Base-by-base conservation (phyloP, 1,284 basidiomycete species). In the Irpex lacteus region DNA sequence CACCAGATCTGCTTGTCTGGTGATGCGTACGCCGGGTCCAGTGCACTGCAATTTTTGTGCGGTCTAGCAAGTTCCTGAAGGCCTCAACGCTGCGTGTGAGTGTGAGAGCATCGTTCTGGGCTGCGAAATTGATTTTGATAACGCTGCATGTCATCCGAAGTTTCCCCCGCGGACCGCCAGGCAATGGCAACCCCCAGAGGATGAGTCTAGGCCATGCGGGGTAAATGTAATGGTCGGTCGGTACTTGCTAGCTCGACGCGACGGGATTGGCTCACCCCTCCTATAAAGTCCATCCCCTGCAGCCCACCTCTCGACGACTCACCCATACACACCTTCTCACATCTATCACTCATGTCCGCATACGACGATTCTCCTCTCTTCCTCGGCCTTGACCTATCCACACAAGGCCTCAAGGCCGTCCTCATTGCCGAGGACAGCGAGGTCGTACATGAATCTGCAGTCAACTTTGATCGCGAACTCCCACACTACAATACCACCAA, bases 301-400 rank as follows among this genome's bases (percentile, higher is more conserved):
- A 36, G 13, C 57, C 9, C 61, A 18, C 37, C 36, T 13, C 36
- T 40, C 13, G 54, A 56, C 44, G 36, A 26, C 57, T 36, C 40
- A n/a, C 56, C 62, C 56, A 44, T 47, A 38, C 38, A 21, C 60
- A 19, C 53, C 50, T 44, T 37, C n/a, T 53, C 7, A 34, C 60
- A 52, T 19, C 26, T 36, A 56, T 49, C 37, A 32, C 60, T 50
- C 60, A 63, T 63, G 62, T 47, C 62, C 40, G 37, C 55, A 52
- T 21, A 49, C 34, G 53, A 62, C 19, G 66, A 66, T 38, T 70
- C 68, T 19, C 81, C 81, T 6, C 85, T 91, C 62, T 95, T 95
- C 74, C 88, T 96, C 32, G 94, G 95, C 11, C 82, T 96, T 63
- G 94, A 97, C 76, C 83, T 94, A 56, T 94, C 92, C 5, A 96